phyloP scores from a whole-genome alignment of 2,329 filamentous ascomycete genomes.

The Huntiella moniliformis region DNA sequence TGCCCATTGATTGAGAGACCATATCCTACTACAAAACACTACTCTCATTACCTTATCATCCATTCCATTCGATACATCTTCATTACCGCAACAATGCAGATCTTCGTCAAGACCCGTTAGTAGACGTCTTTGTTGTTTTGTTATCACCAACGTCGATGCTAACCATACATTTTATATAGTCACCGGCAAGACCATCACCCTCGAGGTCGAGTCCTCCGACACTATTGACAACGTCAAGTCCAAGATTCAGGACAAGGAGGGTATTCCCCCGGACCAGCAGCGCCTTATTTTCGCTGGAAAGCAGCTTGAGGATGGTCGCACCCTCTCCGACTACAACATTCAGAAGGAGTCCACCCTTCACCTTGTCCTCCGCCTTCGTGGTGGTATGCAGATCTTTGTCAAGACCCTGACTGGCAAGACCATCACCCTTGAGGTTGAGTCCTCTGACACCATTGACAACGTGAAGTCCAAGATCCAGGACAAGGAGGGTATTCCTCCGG shows the following conservation, averaged over 20 bases:
- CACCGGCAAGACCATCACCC: conserved; percentile 72
- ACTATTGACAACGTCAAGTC: conserved; percentile 94
- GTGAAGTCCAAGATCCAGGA: conserved; percentile 89
- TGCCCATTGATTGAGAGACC: neutral
- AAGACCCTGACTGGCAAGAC: conserved; percentile 86
- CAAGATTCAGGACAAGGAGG: conserved; percentile 97
- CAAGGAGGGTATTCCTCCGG: conserved; percentile 83
- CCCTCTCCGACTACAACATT: conserved; percentile 74
- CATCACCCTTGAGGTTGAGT: conserved; percentile 81
- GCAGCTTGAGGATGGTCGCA: conserved; percentile 88
- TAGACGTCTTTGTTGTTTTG: conserved; percentile 16
- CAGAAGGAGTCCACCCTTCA: conserved; percentile 84
- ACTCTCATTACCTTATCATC: conserved; percentile 9
- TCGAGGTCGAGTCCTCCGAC: conserved; percentile 75
- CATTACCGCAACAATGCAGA: conserved; percentile 48
- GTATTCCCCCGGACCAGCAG: conserved; percentile 90
- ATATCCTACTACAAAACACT: conserved; percentile 10
- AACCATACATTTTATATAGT: conserved; percentile 22
- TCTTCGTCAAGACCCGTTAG: conserved; percentile 93
- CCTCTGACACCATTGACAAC: conserved; percentile 80
- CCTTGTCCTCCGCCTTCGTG: conserved; percentile 69
- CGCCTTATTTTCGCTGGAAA: conserved; percentile 92
- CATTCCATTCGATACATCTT: conserved; percentile 3
- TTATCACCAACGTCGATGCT: conserved; percentile 23
- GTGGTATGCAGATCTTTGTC: conserved; percentile 80